Conservation (phyloP, 805 yeast species). For the Suhomyces kilbournensis region DNA sequence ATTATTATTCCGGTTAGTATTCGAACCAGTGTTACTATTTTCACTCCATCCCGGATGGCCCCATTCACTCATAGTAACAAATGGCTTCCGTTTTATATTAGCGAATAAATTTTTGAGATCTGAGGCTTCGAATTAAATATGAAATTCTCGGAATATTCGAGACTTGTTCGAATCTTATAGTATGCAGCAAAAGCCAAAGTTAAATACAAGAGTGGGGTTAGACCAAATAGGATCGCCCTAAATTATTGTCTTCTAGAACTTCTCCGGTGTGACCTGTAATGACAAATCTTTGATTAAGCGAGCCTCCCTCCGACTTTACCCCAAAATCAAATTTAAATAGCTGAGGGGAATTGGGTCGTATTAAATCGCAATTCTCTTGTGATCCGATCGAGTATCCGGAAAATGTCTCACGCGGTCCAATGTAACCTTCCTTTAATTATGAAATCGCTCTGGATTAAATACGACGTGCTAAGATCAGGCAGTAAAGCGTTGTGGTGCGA, state of each 20-base stretch:
- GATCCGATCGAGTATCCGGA: not conserved
- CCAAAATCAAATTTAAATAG: not conserved
- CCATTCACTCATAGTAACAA: conserved; percentile 5
- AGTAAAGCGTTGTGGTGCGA: not conserved
- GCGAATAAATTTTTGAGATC: not conserved
- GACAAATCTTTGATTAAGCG: not conserved
- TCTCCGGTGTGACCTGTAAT: not conserved
- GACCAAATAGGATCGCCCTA: not conserved
- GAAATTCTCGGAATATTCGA: not conserved
- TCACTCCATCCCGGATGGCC: conserved; percentile 3
- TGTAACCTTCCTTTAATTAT: not conserved
- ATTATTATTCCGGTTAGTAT: not conserved
- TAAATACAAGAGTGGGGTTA: not conserved
- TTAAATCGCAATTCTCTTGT: not conserved
- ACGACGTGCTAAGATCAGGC: not conserved
- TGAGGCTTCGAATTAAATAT: not conserved
- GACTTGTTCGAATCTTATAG: not conserved
- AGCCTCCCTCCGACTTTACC: not conserved
- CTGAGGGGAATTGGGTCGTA: not conserved
- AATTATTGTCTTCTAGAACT: not conserved
- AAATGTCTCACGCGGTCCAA: not conserved
- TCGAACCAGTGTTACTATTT: conserved; percentile 1
- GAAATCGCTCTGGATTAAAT: not conserved
- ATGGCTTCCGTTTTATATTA: not conserved
- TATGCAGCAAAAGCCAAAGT: not conserved